phyloP scores from a whole-genome alignment of 371 early-diverging fungal species.

The Nosema muscidifuracis region DNA sequence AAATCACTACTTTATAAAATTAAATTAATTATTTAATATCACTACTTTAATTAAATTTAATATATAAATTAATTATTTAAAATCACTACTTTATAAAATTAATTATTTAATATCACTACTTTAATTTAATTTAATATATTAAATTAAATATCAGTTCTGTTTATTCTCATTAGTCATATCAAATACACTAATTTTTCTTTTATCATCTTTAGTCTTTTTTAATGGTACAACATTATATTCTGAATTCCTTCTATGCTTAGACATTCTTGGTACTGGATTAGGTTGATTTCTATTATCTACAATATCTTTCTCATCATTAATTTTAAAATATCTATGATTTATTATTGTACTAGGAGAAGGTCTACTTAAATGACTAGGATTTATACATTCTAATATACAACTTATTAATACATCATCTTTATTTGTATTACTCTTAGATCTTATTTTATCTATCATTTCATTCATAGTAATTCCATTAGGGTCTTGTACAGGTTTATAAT shows the following conservation, averaged over 20 bases:
- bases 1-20: too few species aligned
- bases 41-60: too few species aligned
- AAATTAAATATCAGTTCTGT: background rate
- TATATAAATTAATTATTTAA: too few species aligned
- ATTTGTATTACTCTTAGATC: background rate
- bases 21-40: too few species aligned
- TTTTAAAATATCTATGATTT: constrained; percentile 19
- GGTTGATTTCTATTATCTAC: background rate
- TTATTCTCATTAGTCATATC: constrained; percentile 38
- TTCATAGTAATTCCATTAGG: constrained; percentile 8
- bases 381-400: constrained; percentile 24
- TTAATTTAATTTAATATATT: background rate
- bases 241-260: constrained; percentile 22
- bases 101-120: too few species aligned
- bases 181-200: constrained; percentile 32
- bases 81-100: too few species aligned
- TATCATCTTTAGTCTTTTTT: constrained; percentile 6
- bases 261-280: background rate
- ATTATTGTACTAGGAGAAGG: constrained; percentile 11
- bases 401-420: constrained; percentile 26
- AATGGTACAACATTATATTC: background rate
- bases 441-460: constrained; percentile 29
- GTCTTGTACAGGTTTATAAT: constrained; percentile 10
- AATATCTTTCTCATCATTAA: background rate
- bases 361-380: constrained; percentile 40